Base-by-base conservation (phyloP, 2,329 filamentous ascomycete species). In the Claviceps arundinis region DNA sequence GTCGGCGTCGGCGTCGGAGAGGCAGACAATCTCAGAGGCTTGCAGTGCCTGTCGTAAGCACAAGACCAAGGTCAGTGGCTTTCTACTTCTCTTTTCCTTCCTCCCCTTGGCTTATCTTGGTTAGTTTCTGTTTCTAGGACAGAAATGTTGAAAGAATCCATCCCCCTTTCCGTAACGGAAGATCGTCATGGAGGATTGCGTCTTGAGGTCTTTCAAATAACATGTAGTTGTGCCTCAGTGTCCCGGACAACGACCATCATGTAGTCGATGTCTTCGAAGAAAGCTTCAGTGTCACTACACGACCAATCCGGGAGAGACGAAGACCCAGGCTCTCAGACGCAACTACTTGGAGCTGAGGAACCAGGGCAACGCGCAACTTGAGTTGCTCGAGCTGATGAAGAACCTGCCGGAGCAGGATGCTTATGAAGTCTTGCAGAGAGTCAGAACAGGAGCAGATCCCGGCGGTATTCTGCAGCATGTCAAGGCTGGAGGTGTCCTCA, bases 401-500 rank as follows among this genome's bases (percentile, higher is more conserved):
- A 52, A 22, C 3, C 37, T 61, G 1, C 58, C 61, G 0, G 55
- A 67, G 1, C 38, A 52, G 5, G 67, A 70, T 16, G 68, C 68
- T 19, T 54, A 60, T 5, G 60, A 62, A 17, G 55, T 72, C 14
- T 54, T 71, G 3, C 56, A 56, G 5, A 62, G 61, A n/a, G 63
- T 72, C 13, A 60, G 70, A n/a, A 54, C 60, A 1, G 69, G 68
- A 5, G 56, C 58, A 5, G 64, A 68, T 41, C 54, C 61, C 2
- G 51, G 34, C 3, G 57, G 62, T 1, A 59, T 73, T 17, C 37
- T 70, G 3, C 64, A 59, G 14, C 65, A 67, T 30, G 59, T 68
- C 45, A 61, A 59, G 43, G 61, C 62, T 19, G 70, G 70, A 8
- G 63, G 70, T 52, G 34, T 68, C 4, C 55, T 72, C 3, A 54